Conservation (phyloP, 2,329 filamentous ascomycete species). For the Exophiala spinifera region DNA sequence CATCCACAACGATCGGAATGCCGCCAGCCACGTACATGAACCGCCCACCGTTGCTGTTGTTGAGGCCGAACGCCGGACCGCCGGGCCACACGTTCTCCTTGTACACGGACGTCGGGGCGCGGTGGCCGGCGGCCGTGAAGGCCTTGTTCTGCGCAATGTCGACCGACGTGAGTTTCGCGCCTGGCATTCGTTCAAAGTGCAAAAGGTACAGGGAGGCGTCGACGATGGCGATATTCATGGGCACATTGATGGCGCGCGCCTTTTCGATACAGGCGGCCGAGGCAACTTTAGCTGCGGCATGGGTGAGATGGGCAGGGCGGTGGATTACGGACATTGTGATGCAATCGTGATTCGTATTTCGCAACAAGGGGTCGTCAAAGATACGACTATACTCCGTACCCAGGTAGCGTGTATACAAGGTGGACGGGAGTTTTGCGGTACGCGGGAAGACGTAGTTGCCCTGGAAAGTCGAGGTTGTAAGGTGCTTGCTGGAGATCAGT, state of each 20-base stretch:
- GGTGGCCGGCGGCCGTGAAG: constrained; percentile 56
- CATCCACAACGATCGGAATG: constrained; percentile 49
- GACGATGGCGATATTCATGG: constrained; percentile 32
- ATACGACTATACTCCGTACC: background rate
- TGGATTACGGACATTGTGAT: constrained; percentile 22
- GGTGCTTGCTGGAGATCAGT: no score
- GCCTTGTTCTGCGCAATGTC: constrained; percentile 51
- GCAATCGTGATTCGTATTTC: background rate
- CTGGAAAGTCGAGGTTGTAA: background rate
- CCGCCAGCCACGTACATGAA: constrained; percentile 56
- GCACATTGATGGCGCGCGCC: constrained; percentile 25
- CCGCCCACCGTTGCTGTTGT: constrained; percentile 51
- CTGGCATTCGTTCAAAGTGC: constrained; percentile 47
- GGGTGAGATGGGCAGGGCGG: constrained; percentile 26
- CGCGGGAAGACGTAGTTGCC: background rate
- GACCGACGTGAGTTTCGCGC: constrained; percentile 56
- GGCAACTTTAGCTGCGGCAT: constrained; percentile 29
- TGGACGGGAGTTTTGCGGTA: background rate
- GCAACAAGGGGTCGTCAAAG: no score
- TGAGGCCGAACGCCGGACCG: constrained; percentile 47
- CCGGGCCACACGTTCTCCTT: constrained; percentile 54
- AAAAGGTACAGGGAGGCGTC: constrained; percentile 35
- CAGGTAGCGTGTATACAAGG: background rate
- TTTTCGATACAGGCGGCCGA: constrained; percentile 26
- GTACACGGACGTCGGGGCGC: constrained; percentile 51